Evolutionary conservation across 148 eudicot genomes (phyloP).

Genomic region (Persicaria tinctoria): DNA sequence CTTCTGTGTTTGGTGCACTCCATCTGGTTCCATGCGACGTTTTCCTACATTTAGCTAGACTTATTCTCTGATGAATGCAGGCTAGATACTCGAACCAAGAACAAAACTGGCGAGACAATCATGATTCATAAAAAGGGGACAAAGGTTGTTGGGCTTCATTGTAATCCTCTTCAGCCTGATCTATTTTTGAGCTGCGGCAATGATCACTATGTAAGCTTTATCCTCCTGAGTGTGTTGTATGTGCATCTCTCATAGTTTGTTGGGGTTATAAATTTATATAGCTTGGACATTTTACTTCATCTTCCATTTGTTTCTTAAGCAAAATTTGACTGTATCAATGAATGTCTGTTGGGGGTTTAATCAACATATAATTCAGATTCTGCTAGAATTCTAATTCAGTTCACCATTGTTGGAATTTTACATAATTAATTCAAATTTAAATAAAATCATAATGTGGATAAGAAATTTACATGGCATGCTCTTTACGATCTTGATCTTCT

Average conservation of each 20-base stretch:
- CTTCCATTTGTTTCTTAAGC: neutral
- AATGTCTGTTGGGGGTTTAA: neutral
- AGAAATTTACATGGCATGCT: neutral
- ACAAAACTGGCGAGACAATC: conserved; percentile 40
- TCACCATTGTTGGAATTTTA: neutral
- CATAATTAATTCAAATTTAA: neutral
- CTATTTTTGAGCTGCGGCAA: conserved; percentile 93
- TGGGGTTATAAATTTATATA: neutral
- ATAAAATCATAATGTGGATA: neutral
- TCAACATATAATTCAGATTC: neutral
- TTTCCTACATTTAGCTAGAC: neutral
- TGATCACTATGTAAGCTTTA: conserved; percentile 81
- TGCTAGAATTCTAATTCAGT: neutral
- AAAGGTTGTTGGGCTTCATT: conserved; percentile 88
- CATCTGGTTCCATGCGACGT: neutral
- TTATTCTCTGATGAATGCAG: conserved; percentile 25
- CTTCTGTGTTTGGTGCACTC: neutral
- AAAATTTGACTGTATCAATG: neutral
- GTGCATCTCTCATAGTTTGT: neutral
- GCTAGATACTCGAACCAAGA: conserved; percentile 71
- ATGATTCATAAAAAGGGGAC: conserved; percentile 85
- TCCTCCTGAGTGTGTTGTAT: neutral
- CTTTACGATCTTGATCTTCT: neutral
- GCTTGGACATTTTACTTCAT: neutral
- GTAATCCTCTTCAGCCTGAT: conserved; percentile 95